Evolutionary conservation across 139 green algal genomes (phyloP), one percentile per base, ranked within the genome.

Genomic region (Mesotaenium endlicherianum): DNA sequence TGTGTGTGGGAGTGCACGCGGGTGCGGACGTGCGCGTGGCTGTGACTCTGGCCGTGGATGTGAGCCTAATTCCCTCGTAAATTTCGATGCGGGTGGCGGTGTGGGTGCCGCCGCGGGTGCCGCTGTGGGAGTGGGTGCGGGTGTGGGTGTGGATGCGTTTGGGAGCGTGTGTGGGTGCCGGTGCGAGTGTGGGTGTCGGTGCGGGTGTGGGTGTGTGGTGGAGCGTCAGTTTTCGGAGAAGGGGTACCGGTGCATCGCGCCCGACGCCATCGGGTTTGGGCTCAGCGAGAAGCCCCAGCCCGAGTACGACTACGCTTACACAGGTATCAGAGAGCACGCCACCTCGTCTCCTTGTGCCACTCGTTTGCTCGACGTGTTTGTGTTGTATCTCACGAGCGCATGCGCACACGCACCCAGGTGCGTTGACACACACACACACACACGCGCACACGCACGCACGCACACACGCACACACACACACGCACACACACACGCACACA

Each of bases 261-360:
- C 50, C 20, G 50, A 64, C 50, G 20, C 20, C 20, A 64, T 64
- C 16, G 69, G 69, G 5, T 76, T 30, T n/a, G 69, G 30, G n/a
- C 38, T 77, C 26, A 44, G 30, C 11, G 69, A 77, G 26, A 77
- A 77, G 69, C 69, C 69, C 5, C 69, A 77, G 31, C 69, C 69
- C 1, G 30, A 40, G 20, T 85, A 85, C 43, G 77, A 81, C 42
- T 85, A 85, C 71, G 30, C 67, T 26, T 85, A 85, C 38, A 85
- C 70, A 39, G 79, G 79, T 85, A 72, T 75, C 26, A 26, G 50
- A 26, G 20, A 20, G 50, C 20, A 64, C 20, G 50, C 26, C 50
- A 20, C 50, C 20, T 26, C 50, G 20, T 20, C 50, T 34, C 20
- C 26, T 26, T 64, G 50, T 34, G 26, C 20, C 50, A 64, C 50